phyloP scores from a whole-genome alignment of 495 filamentous ascomycete genomes.

The Monascus purpureus region DNA sequence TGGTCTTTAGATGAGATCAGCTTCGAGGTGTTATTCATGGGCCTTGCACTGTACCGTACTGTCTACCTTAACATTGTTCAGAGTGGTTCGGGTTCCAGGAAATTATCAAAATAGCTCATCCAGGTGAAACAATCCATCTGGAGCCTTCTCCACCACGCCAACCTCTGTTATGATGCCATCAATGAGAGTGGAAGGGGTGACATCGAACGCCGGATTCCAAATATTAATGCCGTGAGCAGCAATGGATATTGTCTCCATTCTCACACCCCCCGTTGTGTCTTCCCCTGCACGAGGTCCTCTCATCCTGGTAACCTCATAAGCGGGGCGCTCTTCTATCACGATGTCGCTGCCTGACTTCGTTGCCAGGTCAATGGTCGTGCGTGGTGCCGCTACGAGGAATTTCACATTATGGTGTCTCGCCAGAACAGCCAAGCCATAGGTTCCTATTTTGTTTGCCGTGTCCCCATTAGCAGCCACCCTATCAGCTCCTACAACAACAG shows the following conservation, averaged over 20 bases:
- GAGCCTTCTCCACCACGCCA: constrained; percentile 66
- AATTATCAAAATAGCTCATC: constrained; percentile 38
- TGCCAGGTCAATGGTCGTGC: constrained; percentile 80
- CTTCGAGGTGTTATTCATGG: too few relatives aligned
- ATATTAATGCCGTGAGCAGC: constrained; percentile 70
- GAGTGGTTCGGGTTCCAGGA: too few relatives aligned
- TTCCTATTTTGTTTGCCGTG: constrained; percentile 97
- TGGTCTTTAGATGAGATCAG: too few relatives aligned
- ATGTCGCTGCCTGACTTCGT: constrained; percentile 66
- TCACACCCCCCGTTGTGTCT: constrained; percentile 32
- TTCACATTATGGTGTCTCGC: constrained; percentile 79
- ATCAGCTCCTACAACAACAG: constrained; percentile 88
- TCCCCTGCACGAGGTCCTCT: constrained; percentile 50
- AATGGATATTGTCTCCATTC: constrained; percentile 57
- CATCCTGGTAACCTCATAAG: constrained; percentile 66
- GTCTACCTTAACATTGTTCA: too few relatives aligned
- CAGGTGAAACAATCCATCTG: constrained; percentile 66
- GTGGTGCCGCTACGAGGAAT: constrained; percentile 88
- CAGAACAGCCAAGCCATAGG: constrained; percentile 78
- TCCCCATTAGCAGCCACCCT: constrained; percentile 93
- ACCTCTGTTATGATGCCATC: constrained; percentile 91
- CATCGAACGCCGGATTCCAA: constrained; percentile 96
- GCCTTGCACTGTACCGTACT: too few relatives aligned
- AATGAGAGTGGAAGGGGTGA: constrained; percentile 74
- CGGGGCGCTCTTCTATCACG: constrained; percentile 72